A percentile compares a stretch with the other conserved stretches of the same genome.
phyloP scores from a whole-genome alignment of 306 rosid genomes.

The Lathyrus tuberosus region DNA sequence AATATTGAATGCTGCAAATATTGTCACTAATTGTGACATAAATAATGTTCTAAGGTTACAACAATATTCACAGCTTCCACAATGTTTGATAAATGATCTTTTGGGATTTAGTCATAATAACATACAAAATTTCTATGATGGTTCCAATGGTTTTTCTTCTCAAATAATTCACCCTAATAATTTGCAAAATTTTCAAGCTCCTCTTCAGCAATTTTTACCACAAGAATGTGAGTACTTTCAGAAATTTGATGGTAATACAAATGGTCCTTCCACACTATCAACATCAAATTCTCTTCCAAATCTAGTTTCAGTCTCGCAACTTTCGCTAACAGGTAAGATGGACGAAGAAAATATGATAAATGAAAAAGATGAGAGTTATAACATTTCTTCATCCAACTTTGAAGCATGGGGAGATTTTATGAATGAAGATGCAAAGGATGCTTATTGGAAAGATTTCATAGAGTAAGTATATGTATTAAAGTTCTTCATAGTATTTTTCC shows the following conservation, averaged over 20 bases:
- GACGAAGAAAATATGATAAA: constrained; percentile 27
- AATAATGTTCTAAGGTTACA: constrained; percentile 48
- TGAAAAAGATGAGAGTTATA: constrained; percentile 28
- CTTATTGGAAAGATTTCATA: constrained; percentile 61
- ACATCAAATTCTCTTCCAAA: constrained; percentile 49
- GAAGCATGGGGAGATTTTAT: constrained; percentile 61
- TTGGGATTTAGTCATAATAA: constrained; percentile 37
- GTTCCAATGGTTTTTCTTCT: constrained; percentile 40
- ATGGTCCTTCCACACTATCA: neutral
- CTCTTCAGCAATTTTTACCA: constrained; percentile 13
- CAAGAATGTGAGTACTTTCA: neutral
- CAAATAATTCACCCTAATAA: constrained; percentile 39
- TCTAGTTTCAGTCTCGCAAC: constrained; percentile 57
- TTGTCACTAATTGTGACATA: constrained; percentile 42
- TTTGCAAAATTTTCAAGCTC: constrained; percentile 39
- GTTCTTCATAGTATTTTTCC: neutral
- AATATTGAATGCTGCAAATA: constrained; percentile 51
- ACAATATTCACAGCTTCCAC: constrained; percentile 4
- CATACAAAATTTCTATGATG: constrained; percentile 33
- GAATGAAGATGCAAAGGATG: constrained; percentile 48
- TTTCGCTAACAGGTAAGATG: constrained; percentile 26
- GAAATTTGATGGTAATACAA: constrained; percentile 14
- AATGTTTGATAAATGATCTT: constrained; percentile 34
- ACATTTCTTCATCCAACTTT: constrained; percentile 39
- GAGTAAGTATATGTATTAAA: constrained; percentile 37